Evolutionary conservation across 176 grass and related monocot species (phyloP), one percentile per base, ranked within the genome.

Genomic region (Secale cereale): DNA sequence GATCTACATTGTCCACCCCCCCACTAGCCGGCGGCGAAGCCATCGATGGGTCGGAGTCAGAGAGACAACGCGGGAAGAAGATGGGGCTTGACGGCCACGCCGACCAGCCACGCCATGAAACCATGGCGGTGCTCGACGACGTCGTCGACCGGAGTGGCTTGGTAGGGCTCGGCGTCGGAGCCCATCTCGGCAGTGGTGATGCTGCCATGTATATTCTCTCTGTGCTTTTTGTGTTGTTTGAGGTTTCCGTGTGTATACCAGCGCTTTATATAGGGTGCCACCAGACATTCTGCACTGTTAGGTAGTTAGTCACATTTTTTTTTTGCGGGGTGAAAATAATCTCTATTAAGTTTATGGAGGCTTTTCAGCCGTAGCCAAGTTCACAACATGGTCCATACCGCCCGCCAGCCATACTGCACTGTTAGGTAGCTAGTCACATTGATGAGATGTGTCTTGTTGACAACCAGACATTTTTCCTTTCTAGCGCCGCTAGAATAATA

Each of bases 141-240:
- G 20, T 45, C 8, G 26, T 35, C 8, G 26, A 50, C 17, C 65
- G 26, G 28, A 86, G 78, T 14, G 86, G 82, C 35, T 74, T 81
- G 17, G 41, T 79, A 0, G 86, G 86, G 32, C 85, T 88, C 5
- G 89, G 89, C 15, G 65, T 88, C 12, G 78, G 90, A 0, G 82
- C 86, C 78, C 90, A 91, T 67, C 43, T 57, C 1, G 78, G 90
- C 26, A 91, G 32, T 0, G 90, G 80, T 3, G 86, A 85, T 1
- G 82, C 33, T 27, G 86, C 86, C 90, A 91, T 91, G 8, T 73
- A 45, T 28, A 48, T 29, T 8, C 39, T 26, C 23, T 73, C 5
- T 16, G 28, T 31, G 3, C 0, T 12, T 17, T 31, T 16, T 1
- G 64, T 19, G 28, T 66, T 19, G 6, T 64, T 64, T 26, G 28